Evolutionary conservation across 257 asterid genomes (phyloP), one percentile per base, ranked within the genome.

Genomic region (Nemophila menziesii): DNA sequence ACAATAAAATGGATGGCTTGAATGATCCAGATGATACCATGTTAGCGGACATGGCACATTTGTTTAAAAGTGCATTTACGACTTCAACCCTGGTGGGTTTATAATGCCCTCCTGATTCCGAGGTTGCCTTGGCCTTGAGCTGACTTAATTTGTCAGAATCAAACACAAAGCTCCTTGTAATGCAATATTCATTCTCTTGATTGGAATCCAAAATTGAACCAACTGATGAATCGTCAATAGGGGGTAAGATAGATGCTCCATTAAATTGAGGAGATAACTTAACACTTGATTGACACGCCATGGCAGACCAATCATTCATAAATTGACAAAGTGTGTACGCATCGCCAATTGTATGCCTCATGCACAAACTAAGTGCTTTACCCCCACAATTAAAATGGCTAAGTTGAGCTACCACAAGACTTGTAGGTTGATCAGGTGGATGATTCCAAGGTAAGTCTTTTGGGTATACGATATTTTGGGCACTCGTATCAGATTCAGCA

Each of bases 311-410:
- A n/a, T n/a, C n/a, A n/a, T n/a, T n/a, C n/a, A n/a, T n/a, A n/a
- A n/a, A n/a, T n/a, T n/a, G n/a, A n/a, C n/a, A n/a, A n/a, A n/a
- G n/a, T n/a, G n/a, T 39, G 20, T 43, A 48, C 13, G 29, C 63
- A 49, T 49, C 63, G 4, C 21, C 41, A 20, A 49, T 10, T 9
- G 42, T 57, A 21, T 57, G 63, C 0, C 16, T 33, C 8, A 57
- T n/a, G 3, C 4, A 1, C 0, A 16, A 19, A 20, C 45, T 21
- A 8, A 57, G 3, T 6, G 46, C 63, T 16, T 46, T 20, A 15
- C 63, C 63, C 0, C 63, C 56, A 2, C 56, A 56, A 7, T 8
- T 17, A 18, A 56, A 56, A 22, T 38, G 21, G 18, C 36, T 56
- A 2, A 40, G 15, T 29, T 48, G 56, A 10, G 22, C 39, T n/a